Base-by-base conservation (phyloP, 495 filamentous ascomycete species). In the Penicillium desertorum region DNA sequence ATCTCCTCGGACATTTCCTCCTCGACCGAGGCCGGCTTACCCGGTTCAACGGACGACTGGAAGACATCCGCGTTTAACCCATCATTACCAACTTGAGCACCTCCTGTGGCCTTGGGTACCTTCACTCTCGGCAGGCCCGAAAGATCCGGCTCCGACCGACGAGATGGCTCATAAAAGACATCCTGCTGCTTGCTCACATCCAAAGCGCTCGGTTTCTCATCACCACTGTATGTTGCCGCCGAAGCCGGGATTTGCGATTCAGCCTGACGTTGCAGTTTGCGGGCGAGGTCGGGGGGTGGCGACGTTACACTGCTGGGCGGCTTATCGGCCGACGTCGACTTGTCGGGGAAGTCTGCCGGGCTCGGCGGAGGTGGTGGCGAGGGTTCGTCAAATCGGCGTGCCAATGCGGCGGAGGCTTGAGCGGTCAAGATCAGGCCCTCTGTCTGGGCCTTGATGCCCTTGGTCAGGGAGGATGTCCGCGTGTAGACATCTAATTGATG, bases 401-500 rank as follows among this genome's bases (percentile, higher is more conserved):
- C 78, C 41, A 89, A 72, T 23, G 79, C 81, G 29, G 79, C 80
- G 17, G 85, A 86, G 46, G 87, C 87, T 64, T 82, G 76, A 29
- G 81, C 81, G 30, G 86, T 87, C 20, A 87, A 65, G 4, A 85
- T 84, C 49, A 88, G 67, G 49, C 85, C 76, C 53, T 89, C 80
- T 2, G 80, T 80, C 70, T 87, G 86, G 54, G 68, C 77, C 64
- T 86, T 86, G 57, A 88, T 72, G 9, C 83, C 81, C 62, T 85
- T 85, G 17, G 85, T 83, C 37, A 96, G 76, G 34, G 85, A 89
- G 2, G 92, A 94, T 9, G 88, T 90, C 57, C 80, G 81, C 51
- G 79, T 85, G 69, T 88, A 97, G 56, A 87, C 72, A 71, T 96
- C 88, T 25, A 94, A 71, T 69, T 98, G 91, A 54, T 83, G 79